These are phyloP conservation scores for Xerocomus brunneocitrinus DNA, from an alignment of 768 basidiomycete genomes.

Conservation along the genomic window DNA sequence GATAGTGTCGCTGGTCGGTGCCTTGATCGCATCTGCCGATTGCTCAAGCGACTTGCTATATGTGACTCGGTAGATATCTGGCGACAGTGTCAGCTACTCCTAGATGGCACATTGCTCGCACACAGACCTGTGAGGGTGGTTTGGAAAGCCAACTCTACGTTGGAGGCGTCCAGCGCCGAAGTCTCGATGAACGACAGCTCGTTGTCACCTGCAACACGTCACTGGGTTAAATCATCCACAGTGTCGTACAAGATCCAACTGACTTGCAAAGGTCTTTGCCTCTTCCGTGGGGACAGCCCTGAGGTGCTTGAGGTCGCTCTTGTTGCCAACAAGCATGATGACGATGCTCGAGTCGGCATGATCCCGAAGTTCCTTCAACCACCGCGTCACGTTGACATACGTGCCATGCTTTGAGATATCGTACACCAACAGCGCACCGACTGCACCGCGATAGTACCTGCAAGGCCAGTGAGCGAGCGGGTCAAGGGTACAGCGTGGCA, in stretches of 20 bases:
- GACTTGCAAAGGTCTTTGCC: constrained; percentile 87
- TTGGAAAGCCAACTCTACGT: constrained; percentile 97
- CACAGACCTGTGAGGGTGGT: constrained; percentile 83
- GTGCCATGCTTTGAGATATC: constrained; percentile 94
- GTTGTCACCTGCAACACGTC: constrained; percentile 64
- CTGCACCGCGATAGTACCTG: constrained; percentile 97
- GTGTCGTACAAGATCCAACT: constrained; percentile 28
- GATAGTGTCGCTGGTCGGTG: constrained; percentile 79
- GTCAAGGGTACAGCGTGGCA: background rate
- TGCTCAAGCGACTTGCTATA: constrained; percentile 94
- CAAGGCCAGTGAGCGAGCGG: background rate
- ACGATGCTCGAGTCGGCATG: constrained; percentile 92
- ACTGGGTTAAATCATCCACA: background rate
- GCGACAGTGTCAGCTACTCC: background rate
- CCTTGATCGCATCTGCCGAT: constrained; percentile 70
- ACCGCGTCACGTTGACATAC: constrained; percentile 89
- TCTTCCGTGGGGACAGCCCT: constrained; percentile 97
- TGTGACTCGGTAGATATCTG: constrained; percentile 97
- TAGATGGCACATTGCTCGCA: background rate
- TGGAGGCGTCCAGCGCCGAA: constrained; percentile 98
- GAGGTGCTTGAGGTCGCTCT: constrained; percentile 98
- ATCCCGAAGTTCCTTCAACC: constrained; percentile 96
- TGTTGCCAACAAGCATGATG: constrained; percentile 96
- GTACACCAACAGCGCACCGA: constrained; percentile 88
- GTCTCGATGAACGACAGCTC: constrained; percentile 96